Base-by-base conservation (phyloP, 352 stramenopile genomes). In the Pythium rishiriense region DNA sequence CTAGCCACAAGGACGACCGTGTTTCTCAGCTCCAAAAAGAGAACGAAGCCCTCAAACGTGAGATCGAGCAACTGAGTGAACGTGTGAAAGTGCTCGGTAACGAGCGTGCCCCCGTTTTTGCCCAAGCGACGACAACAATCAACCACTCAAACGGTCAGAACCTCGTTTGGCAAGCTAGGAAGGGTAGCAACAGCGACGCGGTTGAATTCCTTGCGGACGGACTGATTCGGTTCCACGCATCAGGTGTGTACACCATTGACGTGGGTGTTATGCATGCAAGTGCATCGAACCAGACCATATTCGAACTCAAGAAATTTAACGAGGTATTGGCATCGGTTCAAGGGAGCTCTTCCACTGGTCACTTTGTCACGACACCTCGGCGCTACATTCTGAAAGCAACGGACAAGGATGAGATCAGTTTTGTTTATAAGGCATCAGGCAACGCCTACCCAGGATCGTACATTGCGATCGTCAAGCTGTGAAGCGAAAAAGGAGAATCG, bases 391-490 rank as follows among this genome's bases (percentile, higher is more conserved):
- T 58, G 7, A 29, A 31, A 9, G 35, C 35, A 7, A 10, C 22
- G 4, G 51, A 19, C 8, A n/a, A 58, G 4, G 51, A 58, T 4
- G 51, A 58, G 31, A 25, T 58, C n/a, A 8, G 4, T 22, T 19
- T 47, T 4, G 9, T 47, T 7, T 47, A 33, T 19, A 8, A 3
- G 9, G 29, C 3, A 14, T 48, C 31, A 3, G 51, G 35, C 8
- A 45, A 33, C 8, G 51, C 35, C n/a, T 33, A 14, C 22, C 25
- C 51, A 1, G 51, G 51, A 5, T 58, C 51, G 51, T 58, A 58
- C 51, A 10, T 58, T 4, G 21, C 51, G 8, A 47, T 58, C 33
- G 17, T 47, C 31, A 58, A 58, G 31, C 35, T 45, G n/a, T 58
- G 21, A 55, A n/a, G n/a, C n/a, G n/a, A n/a, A n/a, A n/a, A n/a